Conservation (phyloP, 1,139 yeast species). For the Hansenula sp. region DNA sequence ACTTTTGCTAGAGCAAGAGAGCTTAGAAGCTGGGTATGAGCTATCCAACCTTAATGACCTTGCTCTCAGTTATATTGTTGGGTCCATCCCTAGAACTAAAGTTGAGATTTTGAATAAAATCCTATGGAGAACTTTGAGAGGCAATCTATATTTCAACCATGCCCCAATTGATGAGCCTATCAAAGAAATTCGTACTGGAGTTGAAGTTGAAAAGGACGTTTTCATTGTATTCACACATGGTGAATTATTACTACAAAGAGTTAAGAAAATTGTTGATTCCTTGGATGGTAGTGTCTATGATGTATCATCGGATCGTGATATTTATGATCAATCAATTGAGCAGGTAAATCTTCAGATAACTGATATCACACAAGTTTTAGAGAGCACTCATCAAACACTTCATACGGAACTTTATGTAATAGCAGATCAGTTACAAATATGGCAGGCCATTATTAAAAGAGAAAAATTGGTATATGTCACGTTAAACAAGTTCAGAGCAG, state of each 20-base stretch:
- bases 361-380: conserved; percentile 58
- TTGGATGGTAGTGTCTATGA: conserved; percentile 57
- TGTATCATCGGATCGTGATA: conserved; percentile 16
- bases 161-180: conserved; percentile 51
- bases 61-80: conserved; percentile 48
- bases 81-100: conserved; percentile 62
- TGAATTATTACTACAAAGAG: conserved; percentile 49
- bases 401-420: conserved; percentile 67
- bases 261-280: conserved; percentile 58
- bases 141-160: conserved; percentile 65
- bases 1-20: conserved; percentile 23
- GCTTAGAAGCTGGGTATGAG: conserved; percentile 24
- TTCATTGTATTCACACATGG: conserved; percentile 74
- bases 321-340: conserved; percentile 30
- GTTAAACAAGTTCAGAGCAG: conserved; percentile 66
- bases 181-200: conserved; percentile 31
- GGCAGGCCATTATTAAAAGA: conserved; percentile 67
- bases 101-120: conserved; percentile 60
- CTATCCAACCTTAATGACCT: conserved; percentile 27
- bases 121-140: conserved; percentile 70
- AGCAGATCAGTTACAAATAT: conserved; percentile 58
- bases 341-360: conserved; percentile 43
- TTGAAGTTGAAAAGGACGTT: conserved; percentile 48
- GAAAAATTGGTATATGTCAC: conserved; percentile 69
- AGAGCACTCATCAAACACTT: conserved; percentile 53